phyloP scores from a whole-genome alignment of 1,284 basidiomycete genomes.

The Fistulinella cinereoalba region DNA sequence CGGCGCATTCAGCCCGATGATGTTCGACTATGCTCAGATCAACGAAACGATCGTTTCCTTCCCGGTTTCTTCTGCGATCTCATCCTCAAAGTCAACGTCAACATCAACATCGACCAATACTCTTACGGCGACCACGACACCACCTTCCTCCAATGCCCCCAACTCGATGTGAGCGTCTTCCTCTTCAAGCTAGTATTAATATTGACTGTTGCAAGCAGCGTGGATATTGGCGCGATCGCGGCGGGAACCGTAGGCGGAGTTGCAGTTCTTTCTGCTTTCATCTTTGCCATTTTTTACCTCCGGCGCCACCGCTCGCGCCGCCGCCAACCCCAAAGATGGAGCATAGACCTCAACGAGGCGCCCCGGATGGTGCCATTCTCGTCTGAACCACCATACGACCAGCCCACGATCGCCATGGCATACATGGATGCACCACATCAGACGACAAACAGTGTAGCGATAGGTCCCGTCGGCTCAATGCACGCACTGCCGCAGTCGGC shows the following conservation, averaged over 20 bases:
- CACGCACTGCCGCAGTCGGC: neutral
- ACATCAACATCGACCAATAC: neutral
- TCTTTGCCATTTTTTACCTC: neutral
- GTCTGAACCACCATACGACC: neutral
- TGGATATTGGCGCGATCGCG: neutral
- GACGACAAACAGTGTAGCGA: neutral
- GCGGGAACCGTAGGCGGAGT: neutral
- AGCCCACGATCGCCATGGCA: neutral
- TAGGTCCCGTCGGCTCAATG: neutral
- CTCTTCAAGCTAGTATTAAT: neutral
- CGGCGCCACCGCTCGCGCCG: neutral
- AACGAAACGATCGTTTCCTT: neutral
- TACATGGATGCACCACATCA: neutral
- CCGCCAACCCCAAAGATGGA: neutral
- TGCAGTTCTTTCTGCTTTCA: neutral
- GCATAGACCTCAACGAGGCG: neutral
- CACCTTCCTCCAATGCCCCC: neutral
- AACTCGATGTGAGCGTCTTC: neutral
- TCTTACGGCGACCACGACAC: neutral
- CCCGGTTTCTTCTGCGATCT: neutral
- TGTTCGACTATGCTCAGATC: too few species aligned
- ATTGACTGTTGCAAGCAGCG: neutral
- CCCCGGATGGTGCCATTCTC: neutral
- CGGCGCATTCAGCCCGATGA: constrained; percentile 4
- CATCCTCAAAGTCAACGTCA: neutral